phyloP scores from a whole-genome alignment of 768 basidiomycete genomes.

The Psilocybe cubensis region DNA sequence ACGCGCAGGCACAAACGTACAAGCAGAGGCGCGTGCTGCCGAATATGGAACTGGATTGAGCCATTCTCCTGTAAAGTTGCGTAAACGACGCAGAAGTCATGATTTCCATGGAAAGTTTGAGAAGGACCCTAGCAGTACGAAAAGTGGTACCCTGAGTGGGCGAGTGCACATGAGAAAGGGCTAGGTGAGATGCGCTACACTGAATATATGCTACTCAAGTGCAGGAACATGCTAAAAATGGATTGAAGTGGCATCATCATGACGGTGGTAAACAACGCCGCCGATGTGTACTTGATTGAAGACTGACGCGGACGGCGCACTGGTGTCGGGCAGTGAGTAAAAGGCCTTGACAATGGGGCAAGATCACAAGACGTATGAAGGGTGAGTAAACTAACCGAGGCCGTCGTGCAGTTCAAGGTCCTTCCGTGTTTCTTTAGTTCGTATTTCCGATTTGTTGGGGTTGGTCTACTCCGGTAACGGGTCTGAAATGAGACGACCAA shows the following conservation, averaged over 20 bases:
- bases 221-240: no score
- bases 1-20: not conserved
- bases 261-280: not conserved
- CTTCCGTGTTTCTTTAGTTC: constrained; percentile 16
- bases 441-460: constrained; percentile 13
- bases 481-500: constrained; percentile 6
- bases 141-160: not conserved
- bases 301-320: not conserved
- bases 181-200: not conserved
- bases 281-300: not conserved
- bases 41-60: not conserved
- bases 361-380: not conserved
- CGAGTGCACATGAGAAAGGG: not conserved
- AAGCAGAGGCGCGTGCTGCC: not conserved
- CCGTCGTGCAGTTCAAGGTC: constrained; percentile 19
- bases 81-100: not conserved
- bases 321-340: not conserved
- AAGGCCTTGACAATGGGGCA: not conserved
- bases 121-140: not conserved
- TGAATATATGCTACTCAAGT: no score
- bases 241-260: not conserved
- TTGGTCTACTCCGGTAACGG: constrained; percentile 8
- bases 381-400: not conserved
- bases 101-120: not conserved
- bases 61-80: not conserved